phyloP scores from a whole-genome alignment of 805 yeast species.

The Lipomyces yamadae region DNA sequence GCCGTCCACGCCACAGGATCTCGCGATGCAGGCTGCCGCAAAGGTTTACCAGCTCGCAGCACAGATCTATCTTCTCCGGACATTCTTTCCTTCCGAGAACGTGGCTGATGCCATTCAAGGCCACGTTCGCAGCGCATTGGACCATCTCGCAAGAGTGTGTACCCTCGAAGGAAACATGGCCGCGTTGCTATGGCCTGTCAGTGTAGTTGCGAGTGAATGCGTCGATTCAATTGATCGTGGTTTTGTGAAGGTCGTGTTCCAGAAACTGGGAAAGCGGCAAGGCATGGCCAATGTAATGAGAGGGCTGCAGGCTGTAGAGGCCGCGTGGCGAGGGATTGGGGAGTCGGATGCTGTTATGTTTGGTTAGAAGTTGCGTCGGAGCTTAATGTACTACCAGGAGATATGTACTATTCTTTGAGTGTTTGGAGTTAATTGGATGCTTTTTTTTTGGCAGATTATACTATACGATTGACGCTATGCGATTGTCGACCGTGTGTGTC shows the following conservation, averaged over 20 bases:
- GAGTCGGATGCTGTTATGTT: conserved; percentile 27
- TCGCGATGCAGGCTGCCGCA: conserved; percentile 36
- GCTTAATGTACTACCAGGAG: neutral
- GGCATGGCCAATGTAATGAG: conserved; percentile 37
- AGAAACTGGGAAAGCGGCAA: conserved; percentile 31
- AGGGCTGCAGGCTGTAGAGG: conserved; percentile 31
- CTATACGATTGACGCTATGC: too few species aligned
- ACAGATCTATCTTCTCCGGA: conserved; percentile 34
- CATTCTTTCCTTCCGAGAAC: conserved; percentile 29
- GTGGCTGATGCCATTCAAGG: conserved; percentile 27
- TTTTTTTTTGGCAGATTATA: too few species aligned
- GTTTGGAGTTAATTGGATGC: neutral
- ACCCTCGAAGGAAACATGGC: conserved; percentile 38
- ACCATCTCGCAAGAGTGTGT: conserved; percentile 34
- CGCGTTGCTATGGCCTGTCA: conserved; percentile 36
- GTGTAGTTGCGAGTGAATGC: conserved; percentile 36
- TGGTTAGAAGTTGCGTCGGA: conserved; percentile 12
- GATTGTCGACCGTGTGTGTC: too few species aligned
- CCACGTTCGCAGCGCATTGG: conserved; percentile 31
- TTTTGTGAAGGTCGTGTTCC: conserved; percentile 35
- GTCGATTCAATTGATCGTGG: conserved; percentile 35
- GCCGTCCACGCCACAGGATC: conserved; percentile 12
- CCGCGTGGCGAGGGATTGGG: conserved; percentile 27
- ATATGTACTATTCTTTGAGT: neutral
- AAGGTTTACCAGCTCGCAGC: conserved; percentile 35